Percentiles rank a stretch among this genome's conserved stretches.
phyloP scores from a whole-genome alignment of 768 basidiomycete species.

The Xerocomellus amylosporus region DNA sequence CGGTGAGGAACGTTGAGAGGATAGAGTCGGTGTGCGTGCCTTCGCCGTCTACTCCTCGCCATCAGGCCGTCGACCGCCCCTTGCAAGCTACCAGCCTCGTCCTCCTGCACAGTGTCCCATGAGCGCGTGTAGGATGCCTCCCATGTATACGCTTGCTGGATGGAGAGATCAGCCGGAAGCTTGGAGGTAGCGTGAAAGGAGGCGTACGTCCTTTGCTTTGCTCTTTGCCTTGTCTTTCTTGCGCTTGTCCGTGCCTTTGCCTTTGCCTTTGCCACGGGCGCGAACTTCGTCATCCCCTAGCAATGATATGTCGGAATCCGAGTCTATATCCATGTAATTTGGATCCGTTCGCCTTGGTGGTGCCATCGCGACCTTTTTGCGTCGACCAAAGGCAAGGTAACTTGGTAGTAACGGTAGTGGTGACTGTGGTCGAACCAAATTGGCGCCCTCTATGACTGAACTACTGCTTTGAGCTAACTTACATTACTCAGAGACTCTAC shows the following conservation, averaged over 20 bases:
- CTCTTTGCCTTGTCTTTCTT: slow-evolving; percentile 51
- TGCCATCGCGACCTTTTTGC: slow-evolving; percentile 17
- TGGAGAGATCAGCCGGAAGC: slow-evolving; percentile 3
- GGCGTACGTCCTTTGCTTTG: slow-evolving; percentile 35
- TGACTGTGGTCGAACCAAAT: background rate
- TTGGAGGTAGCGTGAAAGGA: background rate
- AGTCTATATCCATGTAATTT: slow-evolving; percentile 55
- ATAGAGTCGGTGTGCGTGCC: slow-evolving; percentile 47
- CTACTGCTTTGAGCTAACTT: too few relatives aligned
- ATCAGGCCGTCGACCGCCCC: slow-evolving; percentile 87
- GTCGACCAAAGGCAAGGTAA: background rate
- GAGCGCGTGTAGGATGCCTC: slow-evolving; percentile 91
- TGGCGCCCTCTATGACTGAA: too few relatives aligned
- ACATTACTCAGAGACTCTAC: too few relatives aligned
- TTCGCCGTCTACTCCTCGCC: slow-evolving; percentile 77
- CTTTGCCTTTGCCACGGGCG: slow-evolving; percentile 56
- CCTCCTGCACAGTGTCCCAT: slow-evolving; percentile 98
- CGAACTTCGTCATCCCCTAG: slow-evolving; percentile 47
- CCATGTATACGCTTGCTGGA: slow-evolving; percentile 87
- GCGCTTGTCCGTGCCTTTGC: slow-evolving; percentile 49
- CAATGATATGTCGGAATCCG: slow-evolving; percentile 70
- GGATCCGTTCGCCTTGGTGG: slow-evolving; percentile 27
- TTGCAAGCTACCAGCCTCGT: slow-evolving; percentile 88
- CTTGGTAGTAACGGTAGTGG: too few relatives aligned
- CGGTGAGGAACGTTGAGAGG: slow-evolving; percentile 6